A percentile compares a stretch with the other conserved stretches of the same genome.
Evolutionary conservation across 306 rosid species (phyloP).

Genomic region (Crataegus laevigata): DNA sequence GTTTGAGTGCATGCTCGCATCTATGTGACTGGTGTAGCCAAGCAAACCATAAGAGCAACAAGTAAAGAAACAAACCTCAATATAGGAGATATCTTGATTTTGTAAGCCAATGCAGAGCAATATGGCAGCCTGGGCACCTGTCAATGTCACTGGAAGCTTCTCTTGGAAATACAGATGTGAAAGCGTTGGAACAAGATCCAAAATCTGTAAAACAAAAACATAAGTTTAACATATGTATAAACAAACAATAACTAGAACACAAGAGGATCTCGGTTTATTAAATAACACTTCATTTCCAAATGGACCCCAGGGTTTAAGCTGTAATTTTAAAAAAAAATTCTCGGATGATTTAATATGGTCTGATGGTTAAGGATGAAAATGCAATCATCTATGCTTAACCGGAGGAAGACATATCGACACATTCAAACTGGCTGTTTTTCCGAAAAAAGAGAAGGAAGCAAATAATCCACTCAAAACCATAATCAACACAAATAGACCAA

Average conservation of each 20-base stretch:
- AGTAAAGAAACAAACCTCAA: constrained; percentile 57
- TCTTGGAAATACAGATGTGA: constrained; percentile 61
- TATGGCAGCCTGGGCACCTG: constrained; percentile 69
- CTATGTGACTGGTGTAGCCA: not conserved
- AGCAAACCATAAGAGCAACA: not conserved
- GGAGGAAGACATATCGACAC: not conserved
- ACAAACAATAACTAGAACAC: not conserved
- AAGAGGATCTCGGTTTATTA: not conserved
- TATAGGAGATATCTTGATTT: constrained; percentile 46
- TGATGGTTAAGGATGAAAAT: not conserved
- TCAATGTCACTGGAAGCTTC: constrained; percentile 67
- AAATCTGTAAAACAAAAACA: constrained; percentile 47
- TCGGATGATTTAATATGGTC: not conserved
- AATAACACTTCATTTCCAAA: not conserved
- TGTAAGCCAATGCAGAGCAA: constrained; percentile 91
- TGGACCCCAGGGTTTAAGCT: not conserved
- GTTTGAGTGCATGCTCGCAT: not conserved
- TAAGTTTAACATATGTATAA: not conserved
- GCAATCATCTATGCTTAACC: not conserved
- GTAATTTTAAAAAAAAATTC: not conserved
- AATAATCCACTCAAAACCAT: not conserved
- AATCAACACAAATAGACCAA: not conserved
- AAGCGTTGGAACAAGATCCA: constrained; percentile 65
- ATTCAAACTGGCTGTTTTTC: not conserved
- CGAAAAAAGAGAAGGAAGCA: not conserved